Percentiles rank a stretch among this genome's conserved stretches.
Evolutionary conservation across 129 eudicot genomes (phyloP).

Genomic region (Tagetes erecta): DNA sequence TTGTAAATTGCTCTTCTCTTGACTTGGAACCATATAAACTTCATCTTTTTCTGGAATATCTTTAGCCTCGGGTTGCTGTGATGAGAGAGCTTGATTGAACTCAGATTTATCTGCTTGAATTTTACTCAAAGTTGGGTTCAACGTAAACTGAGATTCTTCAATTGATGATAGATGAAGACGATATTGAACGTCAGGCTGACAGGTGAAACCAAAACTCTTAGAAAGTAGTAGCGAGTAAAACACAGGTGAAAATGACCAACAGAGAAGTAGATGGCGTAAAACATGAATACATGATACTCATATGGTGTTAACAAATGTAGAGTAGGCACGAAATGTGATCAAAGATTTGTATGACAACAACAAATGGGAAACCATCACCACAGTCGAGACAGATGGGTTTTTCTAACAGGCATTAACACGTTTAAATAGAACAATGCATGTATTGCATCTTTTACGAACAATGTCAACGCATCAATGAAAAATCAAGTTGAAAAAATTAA

Average conservation of each 20-base stretch:
- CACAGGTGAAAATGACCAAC: not conserved
- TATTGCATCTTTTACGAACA: not conserved
- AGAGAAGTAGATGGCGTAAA: not conserved
- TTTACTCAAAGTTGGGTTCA: conserved; percentile 21
- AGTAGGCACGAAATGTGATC: not conserved
- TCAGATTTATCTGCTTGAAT: conserved; percentile 39
- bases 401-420: not conserved
- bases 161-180: conserved; percentile 52
- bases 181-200: conserved; percentile 43
- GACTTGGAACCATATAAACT: conserved; percentile 23
- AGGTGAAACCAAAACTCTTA: conserved; percentile 24
- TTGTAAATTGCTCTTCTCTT: conserved; percentile 32
- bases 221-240: not conserved
- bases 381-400: not conserved
- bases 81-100: conserved; percentile 1
- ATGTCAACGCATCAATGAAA: not conserved
- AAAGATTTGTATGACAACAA: conserved; percentile 1
- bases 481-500: not conserved
- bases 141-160: conserved; percentile 34
- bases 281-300: conserved; percentile 1
- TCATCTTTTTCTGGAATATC: conserved; percentile 20
- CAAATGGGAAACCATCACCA: not conserved
- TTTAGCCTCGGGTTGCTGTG: conserved; percentile 23
- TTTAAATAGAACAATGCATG: not conserved
- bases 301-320: conserved; percentile 18